Percentiles rank a stretch among this genome's conserved stretches.
Conservation (phyloP, 176 grass and related monocot species). For the Tillandsia leiboldiana region DNA sequence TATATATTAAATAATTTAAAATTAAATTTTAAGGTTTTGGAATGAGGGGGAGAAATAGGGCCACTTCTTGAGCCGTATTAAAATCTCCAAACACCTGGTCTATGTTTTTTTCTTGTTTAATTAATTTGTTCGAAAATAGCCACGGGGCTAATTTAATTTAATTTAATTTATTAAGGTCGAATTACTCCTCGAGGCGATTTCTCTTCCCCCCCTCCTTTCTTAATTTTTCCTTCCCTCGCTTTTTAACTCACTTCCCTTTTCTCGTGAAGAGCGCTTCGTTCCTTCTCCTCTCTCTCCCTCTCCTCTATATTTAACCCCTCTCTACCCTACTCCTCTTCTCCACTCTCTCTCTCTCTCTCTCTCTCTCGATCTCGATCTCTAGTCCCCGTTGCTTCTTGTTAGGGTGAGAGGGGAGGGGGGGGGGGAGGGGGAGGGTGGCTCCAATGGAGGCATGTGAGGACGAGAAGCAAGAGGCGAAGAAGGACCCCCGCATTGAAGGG, state of each 20-base stretch:
- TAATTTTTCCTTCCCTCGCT: background rate
- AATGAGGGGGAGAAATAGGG: too few species aligned
- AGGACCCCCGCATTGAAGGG: constrained; percentile 64
- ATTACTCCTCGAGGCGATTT: constrained; percentile 1
- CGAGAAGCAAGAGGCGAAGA: constrained; percentile 2
- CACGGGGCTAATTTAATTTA: background rate
- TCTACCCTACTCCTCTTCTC: background rate
- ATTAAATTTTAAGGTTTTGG: too few species aligned
- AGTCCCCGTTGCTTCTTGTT: background rate
- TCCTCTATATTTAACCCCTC: background rate
- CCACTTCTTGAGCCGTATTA: too few species aligned
- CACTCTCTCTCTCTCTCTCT: background rate
- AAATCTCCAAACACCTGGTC: too few species aligned
- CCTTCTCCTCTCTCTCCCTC: background rate
- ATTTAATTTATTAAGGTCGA: background rate
- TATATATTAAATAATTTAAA: too few species aligned
- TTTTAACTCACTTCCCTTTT: background rate
- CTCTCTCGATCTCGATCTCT: too few species aligned
- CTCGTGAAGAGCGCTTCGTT: constrained; percentile 7
- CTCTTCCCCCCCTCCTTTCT: background rate
- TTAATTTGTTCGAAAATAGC: too few species aligned
- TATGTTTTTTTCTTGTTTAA: too few species aligned
- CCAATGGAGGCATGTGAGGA: background rate
- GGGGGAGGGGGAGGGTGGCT: constrained; percentile 20
- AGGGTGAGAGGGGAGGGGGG: background rate